Evolutionary conservation across 176 grass and related monocot species (phyloP).

Genomic region (Carex parvula): DNA sequence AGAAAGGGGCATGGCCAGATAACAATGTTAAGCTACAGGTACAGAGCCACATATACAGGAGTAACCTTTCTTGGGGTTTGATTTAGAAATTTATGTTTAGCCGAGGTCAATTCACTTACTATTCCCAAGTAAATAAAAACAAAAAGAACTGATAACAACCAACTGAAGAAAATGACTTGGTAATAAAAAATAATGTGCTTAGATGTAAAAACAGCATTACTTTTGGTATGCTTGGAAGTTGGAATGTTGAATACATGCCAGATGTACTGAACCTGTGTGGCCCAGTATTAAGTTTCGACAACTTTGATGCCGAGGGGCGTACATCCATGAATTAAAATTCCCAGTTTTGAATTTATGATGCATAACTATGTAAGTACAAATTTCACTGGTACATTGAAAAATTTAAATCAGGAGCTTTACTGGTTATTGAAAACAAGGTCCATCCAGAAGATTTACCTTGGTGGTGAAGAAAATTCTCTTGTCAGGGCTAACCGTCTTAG

Average conservation of each 20-base stretch:
- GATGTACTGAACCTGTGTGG: not conserved
- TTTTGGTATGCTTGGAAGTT: not conserved
- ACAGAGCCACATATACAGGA: not conserved
- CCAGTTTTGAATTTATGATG: not conserved
- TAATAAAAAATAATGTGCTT: not conserved
- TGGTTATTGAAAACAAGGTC: too few relatives aligned
- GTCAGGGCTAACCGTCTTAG: constrained; percentile 28
- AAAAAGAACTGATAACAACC: not conserved
- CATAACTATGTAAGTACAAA: not conserved
- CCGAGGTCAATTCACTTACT: not conserved
- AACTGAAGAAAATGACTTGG: not conserved
- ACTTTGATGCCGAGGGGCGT: not conserved
- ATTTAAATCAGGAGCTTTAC: not conserved
- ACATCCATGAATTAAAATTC: too few relatives aligned
- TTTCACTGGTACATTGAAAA: not conserved
- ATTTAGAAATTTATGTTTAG: not conserved
- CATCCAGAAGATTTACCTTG: constrained; percentile 40
- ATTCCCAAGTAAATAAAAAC: not conserved
- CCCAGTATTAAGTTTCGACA: not conserved
- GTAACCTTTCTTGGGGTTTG: not conserved
- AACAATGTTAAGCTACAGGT: not conserved
- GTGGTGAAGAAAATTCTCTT: constrained; percentile 80
- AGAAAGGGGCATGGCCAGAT: not conserved
- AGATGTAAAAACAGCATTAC: not conserved
- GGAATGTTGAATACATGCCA: not conserved